A percentile compares a stretch with the other conserved stretches of the same genome.
Evolutionary conservation across 192 early-diverging fungal species (phyloP).

Genomic region (Rhizoclosmatium globosum): DNA sequence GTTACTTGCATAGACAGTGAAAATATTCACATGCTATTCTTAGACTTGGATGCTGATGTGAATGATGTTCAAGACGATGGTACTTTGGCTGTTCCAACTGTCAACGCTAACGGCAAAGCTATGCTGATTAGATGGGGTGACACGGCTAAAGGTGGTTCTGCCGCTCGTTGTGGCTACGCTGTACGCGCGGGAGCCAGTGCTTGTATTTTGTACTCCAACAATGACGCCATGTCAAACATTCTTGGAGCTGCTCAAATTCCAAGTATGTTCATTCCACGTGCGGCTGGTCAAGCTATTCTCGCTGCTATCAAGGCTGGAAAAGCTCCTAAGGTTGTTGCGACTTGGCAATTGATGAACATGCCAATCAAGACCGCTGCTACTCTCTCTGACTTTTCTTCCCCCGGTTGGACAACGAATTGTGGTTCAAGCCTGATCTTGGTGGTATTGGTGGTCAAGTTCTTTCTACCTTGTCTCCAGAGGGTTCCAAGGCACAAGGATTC

Average conservation of each 20-base stretch:
- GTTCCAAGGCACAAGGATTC: neutral
- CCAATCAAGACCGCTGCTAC: conserved; percentile 62
- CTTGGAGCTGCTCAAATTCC: conserved; percentile 33
- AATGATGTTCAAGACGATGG: conserved; percentile 38
- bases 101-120: conserved; percentile 44
- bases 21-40: neutral
- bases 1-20: neutral
- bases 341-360: conserved; percentile 52
- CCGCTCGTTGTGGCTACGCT: conserved; percentile 41
- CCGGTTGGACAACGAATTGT: conserved; percentile 75
- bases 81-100: conserved; percentile 7
- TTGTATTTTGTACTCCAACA: conserved; percentile 50
- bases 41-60: conserved; percentile 41
- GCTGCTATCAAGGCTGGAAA: conserved; percentile 40
- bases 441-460: conserved; percentile 50
- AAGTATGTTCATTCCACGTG: conserved; percentile 13
- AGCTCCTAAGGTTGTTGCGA: conserved; percentile 51
- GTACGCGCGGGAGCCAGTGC: conserved; percentile 31
- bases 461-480: conserved; percentile 41
- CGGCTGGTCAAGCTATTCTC: conserved; percentile 26
- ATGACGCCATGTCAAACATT: conserved; percentile 18
- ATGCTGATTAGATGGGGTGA: conserved; percentile 45
- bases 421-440: conserved; percentile 62
- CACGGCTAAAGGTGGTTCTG: conserved; percentile 10
- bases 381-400: conserved; percentile 76